Conservation (phyloP, 2,329 filamentous ascomycete genomes). For the Dactylellina leptospora region DNA sequence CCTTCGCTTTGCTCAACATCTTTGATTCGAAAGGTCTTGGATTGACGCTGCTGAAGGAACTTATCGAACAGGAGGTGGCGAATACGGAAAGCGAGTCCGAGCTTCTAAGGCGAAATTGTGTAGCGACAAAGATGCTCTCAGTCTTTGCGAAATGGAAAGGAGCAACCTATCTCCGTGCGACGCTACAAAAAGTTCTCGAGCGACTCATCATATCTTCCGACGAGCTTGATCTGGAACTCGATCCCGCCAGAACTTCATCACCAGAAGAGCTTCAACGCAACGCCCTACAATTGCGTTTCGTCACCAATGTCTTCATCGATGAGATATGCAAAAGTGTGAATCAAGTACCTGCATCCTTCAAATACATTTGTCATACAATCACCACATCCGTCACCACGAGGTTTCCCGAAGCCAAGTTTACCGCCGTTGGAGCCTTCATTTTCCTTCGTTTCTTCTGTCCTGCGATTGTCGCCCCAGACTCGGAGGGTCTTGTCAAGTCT, state of each 20-base stretch:
- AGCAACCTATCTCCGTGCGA: constrained; percentile 69
- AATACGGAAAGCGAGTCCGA: constrained; percentile 76
- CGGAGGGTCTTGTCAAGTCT: constrained; percentile 70
- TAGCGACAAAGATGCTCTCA: constrained; percentile 77
- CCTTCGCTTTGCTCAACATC: constrained; percentile 73
- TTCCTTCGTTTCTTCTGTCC: constrained; percentile 78
- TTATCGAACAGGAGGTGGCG: constrained; percentile 75
- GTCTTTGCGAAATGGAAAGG: constrained; percentile 78
- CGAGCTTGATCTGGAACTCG: constrained; percentile 73
- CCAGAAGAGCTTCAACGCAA: constrained; percentile 73
- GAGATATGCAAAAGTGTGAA: constrained; percentile 72
- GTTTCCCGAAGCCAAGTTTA: constrained; percentile 76
- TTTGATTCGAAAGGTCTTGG: constrained; percentile 73
- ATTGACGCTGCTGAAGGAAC: constrained; percentile 71
- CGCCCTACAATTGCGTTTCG: constrained; percentile 71
- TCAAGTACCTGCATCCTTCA: constrained; percentile 71
- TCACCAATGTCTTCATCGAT: constrained; percentile 76
- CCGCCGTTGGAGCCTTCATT: constrained; percentile 75
- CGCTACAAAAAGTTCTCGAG: constrained; percentile 73
- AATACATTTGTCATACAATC: constrained; percentile 75
- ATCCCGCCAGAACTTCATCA: constrained; percentile 69
- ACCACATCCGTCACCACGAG: constrained; percentile 70
- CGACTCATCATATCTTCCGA: constrained; percentile 73
- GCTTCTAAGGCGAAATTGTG: constrained; percentile 72
- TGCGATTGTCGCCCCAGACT: constrained; percentile 75